These are phyloP conservation scores for Fraxinus quadrangulata DNA, from an alignment of 257 asterid genomes.

Conservation along the genomic window DNA sequence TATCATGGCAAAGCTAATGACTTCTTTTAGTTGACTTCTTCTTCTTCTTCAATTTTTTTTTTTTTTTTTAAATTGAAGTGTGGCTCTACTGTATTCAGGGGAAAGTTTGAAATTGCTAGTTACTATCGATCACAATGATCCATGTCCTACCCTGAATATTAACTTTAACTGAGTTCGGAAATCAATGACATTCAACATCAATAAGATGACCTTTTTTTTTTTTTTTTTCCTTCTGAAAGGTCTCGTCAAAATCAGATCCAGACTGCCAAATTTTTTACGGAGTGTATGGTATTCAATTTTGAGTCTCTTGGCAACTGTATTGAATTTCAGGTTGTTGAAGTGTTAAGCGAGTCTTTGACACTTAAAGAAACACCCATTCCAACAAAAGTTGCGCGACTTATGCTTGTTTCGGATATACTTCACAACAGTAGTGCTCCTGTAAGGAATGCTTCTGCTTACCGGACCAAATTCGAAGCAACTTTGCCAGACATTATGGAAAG, in stretches of 20 bases:
- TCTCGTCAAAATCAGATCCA: background rate
- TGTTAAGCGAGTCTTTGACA: slow-evolving; percentile 92
- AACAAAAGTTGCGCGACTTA: slow-evolving; percentile 95
- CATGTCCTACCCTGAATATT: background rate
- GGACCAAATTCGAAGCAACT: slow-evolving; percentile 84
- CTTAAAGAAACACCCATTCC: slow-evolving; percentile 97
- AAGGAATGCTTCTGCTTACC: slow-evolving; percentile 94
- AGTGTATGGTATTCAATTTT: background rate
- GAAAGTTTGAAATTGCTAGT: background rate
- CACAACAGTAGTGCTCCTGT: slow-evolving; percentile 98
- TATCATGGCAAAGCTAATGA: background rate
- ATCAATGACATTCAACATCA: slow-evolving; percentile 3
- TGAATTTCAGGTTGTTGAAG: slow-evolving; percentile 82
- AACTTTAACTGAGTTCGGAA: background rate
- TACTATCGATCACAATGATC: background rate
- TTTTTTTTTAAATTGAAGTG: background rate
- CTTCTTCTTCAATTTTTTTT: too few species aligned
- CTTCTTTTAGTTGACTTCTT: background rate
- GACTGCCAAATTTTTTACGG: background rate
- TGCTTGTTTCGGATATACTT: slow-evolving; percentile 98
- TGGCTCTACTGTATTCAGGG: background rate
- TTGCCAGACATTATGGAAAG: slow-evolving; percentile 58
- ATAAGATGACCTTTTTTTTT: background rate
- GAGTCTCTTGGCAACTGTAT: slow-evolving; percentile 28
- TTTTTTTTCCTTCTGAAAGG: background rate